Evolutionary conservation across 495 filamentous ascomycete genomes (phyloP).

Genomic region (Penicillium manginii): DNA sequence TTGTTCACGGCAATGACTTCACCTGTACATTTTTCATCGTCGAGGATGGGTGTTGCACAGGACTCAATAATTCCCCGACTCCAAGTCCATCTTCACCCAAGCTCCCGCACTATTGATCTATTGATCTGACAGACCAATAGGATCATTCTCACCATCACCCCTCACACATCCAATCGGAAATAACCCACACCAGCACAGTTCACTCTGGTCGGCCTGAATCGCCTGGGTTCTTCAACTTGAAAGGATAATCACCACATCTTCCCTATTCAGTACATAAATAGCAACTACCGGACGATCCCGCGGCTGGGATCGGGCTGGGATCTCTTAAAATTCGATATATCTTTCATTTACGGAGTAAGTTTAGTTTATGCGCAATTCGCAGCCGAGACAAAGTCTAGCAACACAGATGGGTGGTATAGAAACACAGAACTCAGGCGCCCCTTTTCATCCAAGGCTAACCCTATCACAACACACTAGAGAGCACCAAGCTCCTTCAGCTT

Average conservation of each 20-base stretch:
- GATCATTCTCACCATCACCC: no score
- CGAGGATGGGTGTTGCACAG: not conserved
- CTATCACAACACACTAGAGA: slow-evolving; percentile 54
- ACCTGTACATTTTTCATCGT: not conserved
- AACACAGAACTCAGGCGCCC: slow-evolving; percentile 23
- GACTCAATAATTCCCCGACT: slow-evolving; percentile 6
- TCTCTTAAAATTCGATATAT: not conserved
- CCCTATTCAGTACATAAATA: no score
- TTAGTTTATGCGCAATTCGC: not conserved
- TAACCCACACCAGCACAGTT: not conserved
- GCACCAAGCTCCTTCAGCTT: slow-evolving; percentile 97
- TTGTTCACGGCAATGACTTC: not conserved
- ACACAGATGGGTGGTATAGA: slow-evolving; percentile 33
- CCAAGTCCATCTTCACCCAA: not conserved
- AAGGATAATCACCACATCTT: no score
- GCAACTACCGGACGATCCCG: no score
- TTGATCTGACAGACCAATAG: not conserved
- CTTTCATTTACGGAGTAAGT: not conserved
- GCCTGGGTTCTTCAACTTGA: no score
- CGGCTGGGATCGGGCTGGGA: no score
- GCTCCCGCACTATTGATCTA: slow-evolving; percentile 4
- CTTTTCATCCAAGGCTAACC: not conserved
- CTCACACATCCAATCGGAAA: not conserved
- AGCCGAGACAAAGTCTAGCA: slow-evolving; percentile 6
- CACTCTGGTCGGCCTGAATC: no score